Evolutionary conservation across 345 rosid genomes (phyloP), one percentile per base, ranked within the genome.

Genomic region (Raphanus sativus): DNA sequence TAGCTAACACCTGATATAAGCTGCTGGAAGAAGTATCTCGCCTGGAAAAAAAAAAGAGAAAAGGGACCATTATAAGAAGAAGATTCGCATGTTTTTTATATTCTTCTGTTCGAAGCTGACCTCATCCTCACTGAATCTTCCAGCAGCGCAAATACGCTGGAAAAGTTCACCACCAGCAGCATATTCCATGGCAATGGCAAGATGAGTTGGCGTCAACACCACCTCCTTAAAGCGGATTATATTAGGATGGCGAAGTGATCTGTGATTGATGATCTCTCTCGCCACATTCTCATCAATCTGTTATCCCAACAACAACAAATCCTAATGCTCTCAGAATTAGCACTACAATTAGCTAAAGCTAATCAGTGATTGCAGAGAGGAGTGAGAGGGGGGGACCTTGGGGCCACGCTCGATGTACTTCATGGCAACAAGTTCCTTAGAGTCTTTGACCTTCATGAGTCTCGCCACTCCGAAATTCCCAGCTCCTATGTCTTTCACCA

Each of bases 381-480:
- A 73, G 30, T 24, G 12, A 11, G 48, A 11, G 8, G 50, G 40
- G 13, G 36, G 0, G 26, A 91, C 96, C 96, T 86, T 93, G 4
- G 71, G 86, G 67, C 97, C 98, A 50, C 97, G 91, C 63, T 93
- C 98, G 79, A 91, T 93, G 82, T 89, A 91, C 85, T 93, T 93
- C 92, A 93, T 89, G 72, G 97, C 97, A 50, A 93, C 94, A 36
- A 87, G 89, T 76, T 93, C 96, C 76, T 82, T 85, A 9, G 98
- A 91, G 45, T 86, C 82, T 76, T 89, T 93, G 70, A 90, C 86
- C 82, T 91, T 84, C 89, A 93, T 83, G 55, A 93, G 91, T 90
- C 97, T 90, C 0, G 97, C 96, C 1, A 93, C 91, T 30, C 97
- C 97, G 38, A 91, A 90, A 83, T 93, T 91, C 77, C 98, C 98